Conservation (phyloP, 2,329 filamentous ascomycete species). For the Aspergillus persii region DNA sequence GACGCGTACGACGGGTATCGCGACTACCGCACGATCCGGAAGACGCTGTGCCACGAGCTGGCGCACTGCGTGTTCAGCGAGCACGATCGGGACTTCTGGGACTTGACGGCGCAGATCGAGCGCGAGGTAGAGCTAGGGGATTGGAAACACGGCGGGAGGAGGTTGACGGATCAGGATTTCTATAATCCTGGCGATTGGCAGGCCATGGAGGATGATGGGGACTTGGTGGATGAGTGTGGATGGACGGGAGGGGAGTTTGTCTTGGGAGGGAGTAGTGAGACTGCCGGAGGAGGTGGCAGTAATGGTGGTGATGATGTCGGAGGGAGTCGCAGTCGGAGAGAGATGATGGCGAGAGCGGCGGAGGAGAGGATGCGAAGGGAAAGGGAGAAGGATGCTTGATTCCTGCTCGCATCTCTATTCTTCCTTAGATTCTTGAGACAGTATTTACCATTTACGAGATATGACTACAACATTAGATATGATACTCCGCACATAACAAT, state of each 20-base stretch:
- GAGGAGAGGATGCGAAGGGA: conserved; percentile 63
- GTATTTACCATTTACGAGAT: conserved; percentile 1
- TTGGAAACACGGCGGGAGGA: conserved; percentile 69
- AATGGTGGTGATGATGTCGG: conserved; percentile 43
- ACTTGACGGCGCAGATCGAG: conserved; percentile 82
- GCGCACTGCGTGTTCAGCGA: conserved; percentile 85
- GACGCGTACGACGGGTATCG: conserved; percentile 92
- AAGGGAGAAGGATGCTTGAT: conserved; percentile 41
- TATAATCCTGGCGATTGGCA: conserved; percentile 59
- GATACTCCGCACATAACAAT: not conserved
- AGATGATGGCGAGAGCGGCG: conserved; percentile 71
- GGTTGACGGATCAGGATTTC: conserved; percentile 58
- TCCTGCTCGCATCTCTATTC: conserved; percentile 10
- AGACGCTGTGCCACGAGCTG: conserved; percentile 91
- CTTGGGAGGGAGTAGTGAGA: conserved; percentile 54
- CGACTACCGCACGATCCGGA: conserved; percentile 86
- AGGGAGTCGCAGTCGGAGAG: conserved; percentile 58
- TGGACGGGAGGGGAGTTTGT: conserved; percentile 80
- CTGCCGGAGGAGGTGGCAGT: conserved; percentile 46
- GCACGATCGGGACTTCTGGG: conserved; percentile 88
- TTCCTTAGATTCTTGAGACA: no score
- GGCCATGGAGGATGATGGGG: conserved; percentile 48
- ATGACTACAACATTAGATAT: not conserved
- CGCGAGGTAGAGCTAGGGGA: conserved; percentile 77
- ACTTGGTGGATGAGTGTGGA: conserved; percentile 66